Evolutionary conservation across 1,284 basidiomycete genomes (phyloP).

Genomic region (Cutaneotrichosporon daszewskae): DNA sequence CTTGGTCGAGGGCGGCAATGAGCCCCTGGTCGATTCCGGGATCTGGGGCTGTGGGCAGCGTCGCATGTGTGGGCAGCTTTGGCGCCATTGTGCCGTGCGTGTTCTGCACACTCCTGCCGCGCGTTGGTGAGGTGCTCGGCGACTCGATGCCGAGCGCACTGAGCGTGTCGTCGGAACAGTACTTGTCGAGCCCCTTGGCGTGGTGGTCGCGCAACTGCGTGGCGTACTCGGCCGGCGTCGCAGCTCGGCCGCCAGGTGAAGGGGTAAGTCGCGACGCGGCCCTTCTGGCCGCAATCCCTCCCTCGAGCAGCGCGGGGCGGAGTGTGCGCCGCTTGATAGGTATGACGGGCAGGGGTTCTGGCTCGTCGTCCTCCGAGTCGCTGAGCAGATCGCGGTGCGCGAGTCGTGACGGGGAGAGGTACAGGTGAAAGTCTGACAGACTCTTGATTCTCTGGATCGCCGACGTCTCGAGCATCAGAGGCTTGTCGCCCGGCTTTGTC

Average conservation of each 20-base stretch:
- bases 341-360: not conserved
- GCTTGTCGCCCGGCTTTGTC: constrained; percentile 13
- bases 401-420: constrained; percentile 44
- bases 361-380: constrained; percentile 31
- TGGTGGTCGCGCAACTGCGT: constrained; percentile 37
- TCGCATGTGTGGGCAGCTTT: too few species aligned
- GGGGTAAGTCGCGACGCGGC: constrained; percentile 7
- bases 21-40: too few species aligned
- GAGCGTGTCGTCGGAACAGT: constrained; percentile 7
- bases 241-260: not conserved
- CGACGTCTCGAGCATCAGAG: constrained; percentile 1
- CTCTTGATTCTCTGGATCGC: constrained; percentile 35
- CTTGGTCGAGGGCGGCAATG: too few species aligned
- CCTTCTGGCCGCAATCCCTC: constrained; percentile 16
- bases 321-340: constrained; percentile 13
- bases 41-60: not conserved
- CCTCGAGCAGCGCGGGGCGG: constrained; percentile 26
- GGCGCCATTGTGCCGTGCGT: too few species aligned
- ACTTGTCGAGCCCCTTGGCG: constrained; percentile 29
- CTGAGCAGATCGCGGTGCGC: constrained; percentile 38
- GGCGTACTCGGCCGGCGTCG: constrained; percentile 28
- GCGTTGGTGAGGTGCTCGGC: not conserved
- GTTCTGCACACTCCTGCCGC: too few species aligned
- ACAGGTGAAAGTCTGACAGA: constrained; percentile 44
- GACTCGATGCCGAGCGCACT: too few species aligned